Evolutionary conservation across 2,329 filamentous ascomycete species (phyloP).

Genomic region (Dryadomyces quercus-mongolicae): DNA sequence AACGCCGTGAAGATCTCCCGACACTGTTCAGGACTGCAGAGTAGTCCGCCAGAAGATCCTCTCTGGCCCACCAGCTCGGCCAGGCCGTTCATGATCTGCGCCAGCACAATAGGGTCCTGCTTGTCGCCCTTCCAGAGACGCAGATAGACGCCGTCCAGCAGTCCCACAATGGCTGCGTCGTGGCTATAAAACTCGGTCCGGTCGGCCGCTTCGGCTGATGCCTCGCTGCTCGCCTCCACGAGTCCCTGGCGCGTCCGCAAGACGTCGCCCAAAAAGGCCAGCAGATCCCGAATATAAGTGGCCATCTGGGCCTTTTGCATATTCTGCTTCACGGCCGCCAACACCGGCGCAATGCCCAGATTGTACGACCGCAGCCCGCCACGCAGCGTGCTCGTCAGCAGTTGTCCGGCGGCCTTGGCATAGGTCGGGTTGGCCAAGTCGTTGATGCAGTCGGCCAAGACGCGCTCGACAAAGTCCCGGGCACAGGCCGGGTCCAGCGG

Average conservation of each 20-base stretch:
- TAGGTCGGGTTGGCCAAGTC: slow-evolving; percentile 42
- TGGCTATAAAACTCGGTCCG: slow-evolving; percentile 26
- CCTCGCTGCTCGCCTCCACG: neutral
- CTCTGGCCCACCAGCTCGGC: slow-evolving; percentile 32
- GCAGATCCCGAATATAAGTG: slow-evolving; percentile 37
- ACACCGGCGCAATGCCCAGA: slow-evolving; percentile 31
- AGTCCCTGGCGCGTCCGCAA: slow-evolving; percentile 29
- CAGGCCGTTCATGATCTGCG: slow-evolving; percentile 31
- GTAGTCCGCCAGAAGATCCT: slow-evolving; percentile 12
- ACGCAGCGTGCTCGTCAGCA: slow-evolving; percentile 38
- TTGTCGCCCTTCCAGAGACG: slow-evolving; percentile 19
- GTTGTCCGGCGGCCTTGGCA: slow-evolving; percentile 36
- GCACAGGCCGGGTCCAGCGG: slow-evolving; percentile 18
- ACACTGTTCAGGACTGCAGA: slow-evolving; percentile 22
- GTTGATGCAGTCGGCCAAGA: slow-evolving; percentile 39
- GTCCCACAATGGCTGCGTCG: slow-evolving; percentile 24
- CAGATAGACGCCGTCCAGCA: slow-evolving; percentile 32
- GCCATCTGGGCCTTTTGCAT: slow-evolving; percentile 37
- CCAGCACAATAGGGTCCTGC: slow-evolving; percentile 23
- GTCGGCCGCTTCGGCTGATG: slow-evolving; percentile 9
- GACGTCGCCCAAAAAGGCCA: slow-evolving; percentile 38
- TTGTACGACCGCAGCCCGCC: slow-evolving; percentile 36
- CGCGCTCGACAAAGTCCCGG: slow-evolving; percentile 15
- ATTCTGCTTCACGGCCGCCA: slow-evolving; percentile 35
- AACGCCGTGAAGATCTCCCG: slow-evolving; percentile 13